Base-by-base conservation (phyloP, 768 basidiomycete species). In the Amanita brunnescens region DNA sequence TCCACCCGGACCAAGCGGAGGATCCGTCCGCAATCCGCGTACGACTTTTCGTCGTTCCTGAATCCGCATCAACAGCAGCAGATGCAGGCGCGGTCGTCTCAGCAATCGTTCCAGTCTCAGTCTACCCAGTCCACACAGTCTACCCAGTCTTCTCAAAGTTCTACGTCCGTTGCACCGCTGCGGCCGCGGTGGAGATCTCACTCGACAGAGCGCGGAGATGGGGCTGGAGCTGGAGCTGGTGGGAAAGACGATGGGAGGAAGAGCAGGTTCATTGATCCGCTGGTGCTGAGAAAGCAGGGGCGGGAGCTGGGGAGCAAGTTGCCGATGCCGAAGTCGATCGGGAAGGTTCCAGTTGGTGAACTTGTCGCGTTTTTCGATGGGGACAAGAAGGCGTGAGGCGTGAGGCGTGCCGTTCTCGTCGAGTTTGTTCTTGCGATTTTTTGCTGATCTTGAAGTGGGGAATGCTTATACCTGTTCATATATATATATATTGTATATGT, bases 301-400 rank as follows among this genome's bases (percentile, higher is more conserved):
- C 75, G 71, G 48, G 73, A 72, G 58, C 62, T 13, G 24, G 24
- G 23, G 41, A 24, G 13, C 38, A 73, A 72, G 54, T 67, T 71
- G 34, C 76, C 70, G 3, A 71, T 71, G 57, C 70, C 78, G 14
- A 70, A 68, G 49, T 65, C 78, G 51, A 57, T 62, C 61, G 79
- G 72, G 48, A 90, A 89, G 69, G 77, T 87, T 12, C 80, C 85
- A 0, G 76, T 91, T 37, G 85, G 81, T 8, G 78, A 91, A 59
- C 66, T 92, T 38, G 86, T 90, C 12, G 87, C 87, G n/a, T 91
- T 86, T 66, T 92, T 92, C 59, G 86, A 91, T 60, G 65, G 67
- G 26, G 75, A 77, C 37, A 72, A 70, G 64, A 67, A 68, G 57
- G 59, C 56, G 39, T 46, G 29, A 32, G 29, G n/a, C n/a, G n/a